Base-by-base conservation (phyloP, 2,329 filamentous ascomycete species). In the Epichloe hybrida region DNA sequence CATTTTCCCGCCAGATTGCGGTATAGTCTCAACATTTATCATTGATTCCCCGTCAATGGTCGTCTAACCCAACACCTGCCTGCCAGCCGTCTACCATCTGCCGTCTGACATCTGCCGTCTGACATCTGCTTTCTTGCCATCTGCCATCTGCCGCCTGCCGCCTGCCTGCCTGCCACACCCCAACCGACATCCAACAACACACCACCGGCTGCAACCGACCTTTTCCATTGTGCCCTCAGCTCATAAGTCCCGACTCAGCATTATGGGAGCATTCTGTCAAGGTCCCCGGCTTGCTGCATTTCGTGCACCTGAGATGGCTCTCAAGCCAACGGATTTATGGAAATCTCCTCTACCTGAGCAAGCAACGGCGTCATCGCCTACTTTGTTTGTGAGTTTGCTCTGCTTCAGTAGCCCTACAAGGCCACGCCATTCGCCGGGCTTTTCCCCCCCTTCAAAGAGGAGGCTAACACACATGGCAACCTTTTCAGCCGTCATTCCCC, bases 401-500 rank as follows among this genome's bases (percentile, higher is more conserved):
- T 23, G 4, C 13, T 35, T 11, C 17, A 11, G 27, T 34, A 12
- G 17, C 7, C 23, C 8, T 41, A 2, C 23, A n/a, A 11, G 15
- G 12, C 13, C 12, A 31, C 46, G 36, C 48, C 12, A 42, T 31
- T n/a, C 21, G 15, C 23, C 41, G 23, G 5, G 17, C 2, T 17
- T 8, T 17, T 17, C 17, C 2, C 17, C 17, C 17, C 17, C 17
- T 41, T 8, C 4, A 35, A 9, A 3, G 17, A 38, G 8, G 3
- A n/a, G 23, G 21, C 48, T 49, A 43, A 49, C 31, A 21, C 3
- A 7, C 3, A 34, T 34, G 21, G 1, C 34, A 13, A 31, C n/a
- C 15, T 41, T 17, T 31, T 21, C 54, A 76, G 73, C 65, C 61
- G 43, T 57, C 63, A 46, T 76, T 76, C 54, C 53, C 53, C 17